These are phyloP conservation scores for Hippophae rhamnoides DNA, from an alignment of 306 rosid genomes.

Conservation along the genomic window DNA sequence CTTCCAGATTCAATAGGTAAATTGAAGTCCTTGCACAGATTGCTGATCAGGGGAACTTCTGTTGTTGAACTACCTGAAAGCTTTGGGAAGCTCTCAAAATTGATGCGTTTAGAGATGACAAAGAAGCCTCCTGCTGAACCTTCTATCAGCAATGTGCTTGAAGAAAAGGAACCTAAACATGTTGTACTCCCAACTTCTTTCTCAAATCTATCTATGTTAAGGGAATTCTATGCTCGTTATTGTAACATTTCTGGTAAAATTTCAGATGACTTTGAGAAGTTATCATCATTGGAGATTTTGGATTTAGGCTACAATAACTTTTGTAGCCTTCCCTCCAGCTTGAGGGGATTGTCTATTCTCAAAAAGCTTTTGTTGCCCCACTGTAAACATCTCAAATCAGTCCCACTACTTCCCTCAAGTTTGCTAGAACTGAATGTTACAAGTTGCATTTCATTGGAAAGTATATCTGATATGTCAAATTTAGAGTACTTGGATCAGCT, in stretches of 20 bases:
- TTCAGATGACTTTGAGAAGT: constrained; percentile 45
- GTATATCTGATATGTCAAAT: constrained; percentile 38
- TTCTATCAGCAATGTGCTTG: neutral
- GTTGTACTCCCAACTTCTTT: constrained; percentile 29
- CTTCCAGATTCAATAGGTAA: constrained; percentile 52
- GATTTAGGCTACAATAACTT: constrained; percentile 31
- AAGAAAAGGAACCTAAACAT: constrained; percentile 1
- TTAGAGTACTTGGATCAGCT: constrained; percentile 31
- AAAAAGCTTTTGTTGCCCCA: constrained; percentile 18
- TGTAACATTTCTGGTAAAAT: constrained; percentile 44
- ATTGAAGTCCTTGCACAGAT: constrained; percentile 31
- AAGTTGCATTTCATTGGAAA: constrained; percentile 38
- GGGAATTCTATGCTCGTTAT: constrained; percentile 27
- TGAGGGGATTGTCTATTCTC: constrained; percentile 37
- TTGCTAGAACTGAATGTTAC: constrained; percentile 34
- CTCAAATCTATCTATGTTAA: constrained; percentile 30
- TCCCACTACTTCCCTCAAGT: constrained; percentile 64
- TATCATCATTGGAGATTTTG: constrained; percentile 34
- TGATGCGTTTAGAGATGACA: constrained; percentile 36
- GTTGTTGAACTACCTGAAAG: constrained; percentile 37
- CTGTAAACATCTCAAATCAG: constrained; percentile 30
- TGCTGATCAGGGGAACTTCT: constrained; percentile 37
- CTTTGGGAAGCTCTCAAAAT: constrained; percentile 43
- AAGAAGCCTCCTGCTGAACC: constrained; percentile 11
- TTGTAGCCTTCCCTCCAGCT: constrained; percentile 47